Base-by-base conservation (phyloP, 352 stramenopile species). In the Phytophthora parvispora region DNA sequence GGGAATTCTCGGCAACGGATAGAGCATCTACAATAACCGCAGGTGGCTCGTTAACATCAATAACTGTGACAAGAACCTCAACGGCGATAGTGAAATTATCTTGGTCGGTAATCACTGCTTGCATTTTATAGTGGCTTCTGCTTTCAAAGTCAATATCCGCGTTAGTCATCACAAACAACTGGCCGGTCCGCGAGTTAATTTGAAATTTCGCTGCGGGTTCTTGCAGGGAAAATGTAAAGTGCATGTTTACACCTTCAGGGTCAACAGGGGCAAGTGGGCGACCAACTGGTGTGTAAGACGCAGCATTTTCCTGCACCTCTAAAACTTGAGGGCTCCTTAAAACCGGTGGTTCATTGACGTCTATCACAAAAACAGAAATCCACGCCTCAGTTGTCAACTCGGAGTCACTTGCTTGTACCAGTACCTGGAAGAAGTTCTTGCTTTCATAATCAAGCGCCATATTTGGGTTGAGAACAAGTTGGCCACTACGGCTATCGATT, bases 1-100 rank as follows among this genome's bases (percentile, higher is more conserved):
- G 67, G 1, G 75, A 20, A 43, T 91, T 89, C 29, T 91, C 83
- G 0, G 60, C n/a, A 7, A 91, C 10, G 4, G 55, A 9, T 10
- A 79, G 18, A 4, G 60, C 49, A 16, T 31, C 60, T 12, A 74
- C 32, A 43, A 25, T 13, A n/a, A 29, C 16, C 15, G 20, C 20
- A 34, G 69, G 69, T 20, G 64, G 13, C 15, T 77, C 69, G 25
- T 77, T 74, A n/a, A 77, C 25, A 24, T 77, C 60, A 25, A 77
- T 57, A 12, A 77, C 59, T 38, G 70, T 54, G 7, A 77, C 53
- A 20, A 56, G 56, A 9, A 77, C 42, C 6, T 70, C 52, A 2
- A 67, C 36, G 13, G n/a, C 64, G 22, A 66, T 1, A 1, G 43
- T 59, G 18, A 77, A 34, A 49, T 34, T 31, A 51, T 77, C 69